Conservation (phyloP, 345 rosid genomes). For the Gossypium thurberi region DNA sequence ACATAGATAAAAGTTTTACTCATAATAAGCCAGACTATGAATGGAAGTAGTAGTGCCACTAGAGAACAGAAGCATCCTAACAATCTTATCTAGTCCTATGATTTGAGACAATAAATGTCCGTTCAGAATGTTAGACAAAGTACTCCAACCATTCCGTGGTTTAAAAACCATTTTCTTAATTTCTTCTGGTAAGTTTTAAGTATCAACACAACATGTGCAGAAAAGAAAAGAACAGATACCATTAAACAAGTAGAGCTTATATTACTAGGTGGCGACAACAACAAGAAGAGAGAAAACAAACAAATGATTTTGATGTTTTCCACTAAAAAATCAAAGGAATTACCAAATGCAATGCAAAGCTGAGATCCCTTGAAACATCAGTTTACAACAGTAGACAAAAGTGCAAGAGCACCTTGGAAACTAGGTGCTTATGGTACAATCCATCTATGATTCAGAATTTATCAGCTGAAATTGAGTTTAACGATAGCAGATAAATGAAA, state of each 20-base stretch:
- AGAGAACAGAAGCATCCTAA: background rate
- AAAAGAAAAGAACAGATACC: too few species aligned
- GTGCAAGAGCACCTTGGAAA: background rate
- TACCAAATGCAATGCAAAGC: background rate
- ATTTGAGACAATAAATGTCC: background rate
- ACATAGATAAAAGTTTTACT: background rate
- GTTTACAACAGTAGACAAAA: background rate
- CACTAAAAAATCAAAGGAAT: too few species aligned
- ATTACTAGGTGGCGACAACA: too few species aligned
- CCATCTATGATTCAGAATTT: background rate
- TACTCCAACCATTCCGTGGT: background rate
- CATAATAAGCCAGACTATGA: background rate
- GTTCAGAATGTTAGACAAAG: background rate
- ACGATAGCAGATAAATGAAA: background rate
- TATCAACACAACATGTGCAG: background rate
- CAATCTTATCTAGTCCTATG: background rate
- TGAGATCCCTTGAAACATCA: background rate
- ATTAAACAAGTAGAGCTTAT: too few species aligned
- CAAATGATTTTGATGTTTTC: background rate
- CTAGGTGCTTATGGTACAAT: too few species aligned
- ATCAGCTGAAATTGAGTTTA: background rate
- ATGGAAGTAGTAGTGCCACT: background rate
- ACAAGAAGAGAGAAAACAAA: background rate
- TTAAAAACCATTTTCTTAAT: background rate
- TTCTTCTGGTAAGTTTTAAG: background rate